These are phyloP conservation scores for Sclerotinia spermophila DNA, from an alignment of 2,329 filamentous ascomycete species.

Conservation along the genomic window DNA sequence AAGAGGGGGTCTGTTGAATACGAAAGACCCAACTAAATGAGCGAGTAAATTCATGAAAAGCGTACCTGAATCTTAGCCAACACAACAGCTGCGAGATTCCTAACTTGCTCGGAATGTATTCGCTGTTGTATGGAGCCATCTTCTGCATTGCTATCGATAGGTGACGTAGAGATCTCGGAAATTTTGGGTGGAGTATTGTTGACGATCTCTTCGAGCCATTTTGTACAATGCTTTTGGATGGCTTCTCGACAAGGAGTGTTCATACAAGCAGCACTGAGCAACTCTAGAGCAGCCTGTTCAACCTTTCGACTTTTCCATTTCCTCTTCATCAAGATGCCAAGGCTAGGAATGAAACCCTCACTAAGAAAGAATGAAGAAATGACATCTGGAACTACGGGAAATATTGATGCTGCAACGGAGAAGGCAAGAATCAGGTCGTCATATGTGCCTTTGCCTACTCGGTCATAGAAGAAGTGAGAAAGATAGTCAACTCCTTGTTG, in stretches of 20 bases:
- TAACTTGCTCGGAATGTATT: conserved; percentile 56
- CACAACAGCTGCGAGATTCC: conserved; percentile 68
- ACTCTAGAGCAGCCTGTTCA: conserved; percentile 79
- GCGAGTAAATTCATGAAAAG: conserved; percentile 29
- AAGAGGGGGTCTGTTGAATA: conserved; percentile 27
- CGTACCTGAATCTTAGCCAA: conserved; percentile 66
- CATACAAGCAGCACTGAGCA: conserved; percentile 89
- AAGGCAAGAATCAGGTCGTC: conserved; percentile 90
- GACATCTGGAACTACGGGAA: conserved; percentile 76
- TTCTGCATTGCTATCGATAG: conserved; percentile 28
- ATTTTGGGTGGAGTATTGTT: conserved; percentile 63
- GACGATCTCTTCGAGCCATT: conserved; percentile 84
- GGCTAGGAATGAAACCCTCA: conserved; percentile 76
- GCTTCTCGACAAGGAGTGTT: conserved; percentile 77
- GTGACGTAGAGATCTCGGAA: conserved; percentile 31
- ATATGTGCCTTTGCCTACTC: conserved; percentile 69
- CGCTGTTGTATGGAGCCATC: conserved; percentile 36
- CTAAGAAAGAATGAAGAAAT: conserved; percentile 79
- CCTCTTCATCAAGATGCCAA: conserved; percentile 72
- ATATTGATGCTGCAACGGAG: conserved; percentile 83
- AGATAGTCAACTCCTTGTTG: conserved; percentile 68
- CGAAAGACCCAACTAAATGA: conserved; percentile 3
- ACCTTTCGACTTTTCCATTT: conserved; percentile 83
- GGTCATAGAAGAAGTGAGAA: conserved; percentile 68
- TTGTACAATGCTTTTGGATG: conserved; percentile 76